phyloP scores from a whole-genome alignment of 345 rosid genomes.

The Moringa oleifera region DNA sequence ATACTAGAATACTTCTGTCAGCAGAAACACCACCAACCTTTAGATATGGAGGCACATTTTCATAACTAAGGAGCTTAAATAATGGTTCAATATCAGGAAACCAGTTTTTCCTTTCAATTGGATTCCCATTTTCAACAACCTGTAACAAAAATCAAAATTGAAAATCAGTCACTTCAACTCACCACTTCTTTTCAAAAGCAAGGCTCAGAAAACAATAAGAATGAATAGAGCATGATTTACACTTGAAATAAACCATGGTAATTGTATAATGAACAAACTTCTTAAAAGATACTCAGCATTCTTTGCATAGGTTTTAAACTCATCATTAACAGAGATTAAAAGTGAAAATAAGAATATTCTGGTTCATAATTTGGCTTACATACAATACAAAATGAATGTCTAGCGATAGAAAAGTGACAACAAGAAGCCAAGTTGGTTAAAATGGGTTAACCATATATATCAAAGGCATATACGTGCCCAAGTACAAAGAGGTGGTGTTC shows the following conservation, averaged over 20 bases:
- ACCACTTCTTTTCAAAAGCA: neutral
- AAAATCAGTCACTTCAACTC: neutral
- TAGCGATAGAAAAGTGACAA: too few species aligned
- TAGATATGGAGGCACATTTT: conserved; percentile 85
- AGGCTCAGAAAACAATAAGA: neutral
- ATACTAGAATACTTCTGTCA: neutral
- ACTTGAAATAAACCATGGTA: neutral
- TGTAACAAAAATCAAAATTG: conserved; percentile 17
- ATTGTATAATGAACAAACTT: neutral
- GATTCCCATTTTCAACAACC: conserved; percentile 86
- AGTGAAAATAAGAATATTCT: too few species aligned
- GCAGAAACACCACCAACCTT: conserved; percentile 43
- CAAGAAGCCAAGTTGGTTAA: too few species aligned
- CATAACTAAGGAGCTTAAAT: conserved; percentile 94
- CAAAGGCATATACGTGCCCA: too few species aligned
- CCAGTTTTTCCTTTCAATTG: conserved; percentile 79
- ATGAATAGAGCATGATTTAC: neutral
- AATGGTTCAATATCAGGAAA: conserved; percentile 89
- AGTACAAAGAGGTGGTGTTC: too few species aligned
- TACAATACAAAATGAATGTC: neutral
- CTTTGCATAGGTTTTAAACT: too few species aligned
- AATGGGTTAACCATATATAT: too few species aligned
- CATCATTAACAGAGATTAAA: neutral
- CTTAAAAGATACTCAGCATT: neutral
- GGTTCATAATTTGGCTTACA: neutral